Evolutionary conservation across 2,329 filamentous ascomycete genomes (phyloP), one percentile per base, ranked within the genome.

Genomic region (Alternaria panax): DNA sequence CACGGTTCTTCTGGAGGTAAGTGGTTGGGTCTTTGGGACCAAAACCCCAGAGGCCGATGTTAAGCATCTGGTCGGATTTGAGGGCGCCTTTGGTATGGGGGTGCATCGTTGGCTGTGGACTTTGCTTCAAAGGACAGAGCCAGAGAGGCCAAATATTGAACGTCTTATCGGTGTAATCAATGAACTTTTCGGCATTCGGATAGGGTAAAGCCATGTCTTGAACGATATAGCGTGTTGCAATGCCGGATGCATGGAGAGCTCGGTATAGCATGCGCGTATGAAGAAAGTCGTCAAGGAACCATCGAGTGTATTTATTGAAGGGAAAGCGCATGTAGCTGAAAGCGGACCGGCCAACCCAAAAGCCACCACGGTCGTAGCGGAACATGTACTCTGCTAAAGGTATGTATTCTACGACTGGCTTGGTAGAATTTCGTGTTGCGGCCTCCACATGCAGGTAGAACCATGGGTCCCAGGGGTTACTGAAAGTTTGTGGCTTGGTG

Each of bases 1-100:
- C 81, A 1, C 87, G 83, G 72, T 91, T 91, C 50, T 81, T 78
- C 1, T 70, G 66, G 8, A 90, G 79, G 51, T 85, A 86, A 9
- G 68, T 64, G 6, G 68, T 59, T 7, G 67, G 66, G 16, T 77
- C 67, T 80, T 7, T 80, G 63, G 36, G 89, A 84, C 24, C 90
- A 87, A 78, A 88, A 87, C 92, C 92, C 92, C 92, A 96, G 20
- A 96, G 85, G 27, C 86, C 85, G 40, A 88, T 80, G 64, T 87
- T 88, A 48, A 87, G 78, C 67, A 85, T 80, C 72, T 75, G 70
- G 14, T 74, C 71, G 16, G 65, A 66, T 28, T 69, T 64, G 11
- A 73, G 48, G 18, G 66, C 57, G 22, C 69, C 70, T 41, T 72
- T 76, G 2, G 72, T 74, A 32, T 75, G 71, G 1, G 74, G 74